Evolutionary conservation across 768 basidiomycete genomes (phyloP).

Genomic region (Rubroboletus satanas): DNA sequence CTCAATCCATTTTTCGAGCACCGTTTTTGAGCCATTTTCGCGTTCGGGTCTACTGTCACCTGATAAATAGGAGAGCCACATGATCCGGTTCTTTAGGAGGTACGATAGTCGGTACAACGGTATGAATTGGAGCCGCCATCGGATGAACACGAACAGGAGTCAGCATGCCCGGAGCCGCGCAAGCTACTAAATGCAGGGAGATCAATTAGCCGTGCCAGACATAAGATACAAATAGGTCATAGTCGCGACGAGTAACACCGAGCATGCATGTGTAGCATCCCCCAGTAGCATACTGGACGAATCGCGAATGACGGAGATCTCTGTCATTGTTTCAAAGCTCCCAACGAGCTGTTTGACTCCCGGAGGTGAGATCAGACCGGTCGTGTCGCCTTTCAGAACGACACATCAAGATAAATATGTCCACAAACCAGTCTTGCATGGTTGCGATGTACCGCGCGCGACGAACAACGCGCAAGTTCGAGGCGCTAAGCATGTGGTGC

Average conservation of each 20-base stretch:
- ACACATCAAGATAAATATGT: conserved; percentile 1
- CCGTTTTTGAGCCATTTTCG: no score
- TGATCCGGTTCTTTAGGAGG: no score
- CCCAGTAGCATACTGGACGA: background rate
- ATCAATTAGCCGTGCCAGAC: no score
- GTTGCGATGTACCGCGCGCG: background rate
- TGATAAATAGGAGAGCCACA: no score
- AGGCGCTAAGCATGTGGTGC: background rate
- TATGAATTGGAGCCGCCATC: no score
- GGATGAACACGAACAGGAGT: no score
- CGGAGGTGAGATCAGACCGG: background rate
- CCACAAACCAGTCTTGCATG: background rate
- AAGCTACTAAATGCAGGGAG: no score
- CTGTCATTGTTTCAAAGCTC: background rate
- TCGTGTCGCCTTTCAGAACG: background rate
- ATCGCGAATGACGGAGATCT: background rate
- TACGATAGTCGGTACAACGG: no score
- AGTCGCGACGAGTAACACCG: background rate
- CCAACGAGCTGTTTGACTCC: background rate
- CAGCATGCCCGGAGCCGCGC: no score
- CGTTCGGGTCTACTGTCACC: no score
- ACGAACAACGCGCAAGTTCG: background rate
- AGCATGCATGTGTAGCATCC: background rate
- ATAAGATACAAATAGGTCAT: no score
- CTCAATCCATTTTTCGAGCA: no score